A percentile compares a stretch with the other conserved stretches of the same genome.
Evolutionary conservation across 2,329 filamentous ascomycete species (phyloP).

Genomic region (Diaporthe velutina): DNA sequence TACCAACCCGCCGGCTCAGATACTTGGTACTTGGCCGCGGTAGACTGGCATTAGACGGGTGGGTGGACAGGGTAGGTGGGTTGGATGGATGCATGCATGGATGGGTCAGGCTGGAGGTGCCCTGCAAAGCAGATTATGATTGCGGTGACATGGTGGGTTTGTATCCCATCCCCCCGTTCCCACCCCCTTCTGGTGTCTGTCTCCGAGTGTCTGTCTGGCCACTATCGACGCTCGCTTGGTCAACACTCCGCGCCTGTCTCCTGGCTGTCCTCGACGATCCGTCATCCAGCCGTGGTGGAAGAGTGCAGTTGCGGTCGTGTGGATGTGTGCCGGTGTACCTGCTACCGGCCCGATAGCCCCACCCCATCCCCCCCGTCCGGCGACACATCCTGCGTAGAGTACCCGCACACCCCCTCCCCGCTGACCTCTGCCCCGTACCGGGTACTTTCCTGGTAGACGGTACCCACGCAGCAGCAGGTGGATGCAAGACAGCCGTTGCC

Average conservation of each 20-base stretch:
- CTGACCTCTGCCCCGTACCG: slow-evolving; percentile 8
- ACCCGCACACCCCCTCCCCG: slow-evolving; percentile 7
- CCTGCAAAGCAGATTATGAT: slow-evolving; percentile 18
- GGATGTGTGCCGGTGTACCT: background rate
- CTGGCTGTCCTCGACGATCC: background rate
- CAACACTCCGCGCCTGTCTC: slow-evolving; percentile 25
- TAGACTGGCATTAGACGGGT: background rate
- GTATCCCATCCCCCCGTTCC: slow-evolving; percentile 13
- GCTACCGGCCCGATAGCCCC: background rate
- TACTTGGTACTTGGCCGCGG: slow-evolving; percentile 13
- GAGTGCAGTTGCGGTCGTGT: background rate
- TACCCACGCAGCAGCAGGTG: slow-evolving; percentile 11
- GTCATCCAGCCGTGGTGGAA: slow-evolving; percentile 21
- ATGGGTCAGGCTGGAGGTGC: slow-evolving; percentile 10
- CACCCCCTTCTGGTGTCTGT: slow-evolving; percentile 14
- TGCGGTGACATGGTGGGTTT: slow-evolving; percentile 27
- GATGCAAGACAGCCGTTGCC: background rate
- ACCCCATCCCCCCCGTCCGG: background rate
- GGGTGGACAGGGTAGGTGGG: slow-evolving; percentile 1
- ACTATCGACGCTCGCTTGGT: slow-evolving; percentile 25
- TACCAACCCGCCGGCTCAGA: background rate
- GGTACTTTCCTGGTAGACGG: background rate
- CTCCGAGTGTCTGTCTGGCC: slow-evolving; percentile 27
- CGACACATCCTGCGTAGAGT: background rate
- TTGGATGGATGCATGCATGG: slow-evolving; percentile 12